Evolutionary conservation across 1,284 basidiomycete genomes (phyloP), one percentile per base, ranked within the genome.

Genomic region (Puccinia coronata): DNA sequence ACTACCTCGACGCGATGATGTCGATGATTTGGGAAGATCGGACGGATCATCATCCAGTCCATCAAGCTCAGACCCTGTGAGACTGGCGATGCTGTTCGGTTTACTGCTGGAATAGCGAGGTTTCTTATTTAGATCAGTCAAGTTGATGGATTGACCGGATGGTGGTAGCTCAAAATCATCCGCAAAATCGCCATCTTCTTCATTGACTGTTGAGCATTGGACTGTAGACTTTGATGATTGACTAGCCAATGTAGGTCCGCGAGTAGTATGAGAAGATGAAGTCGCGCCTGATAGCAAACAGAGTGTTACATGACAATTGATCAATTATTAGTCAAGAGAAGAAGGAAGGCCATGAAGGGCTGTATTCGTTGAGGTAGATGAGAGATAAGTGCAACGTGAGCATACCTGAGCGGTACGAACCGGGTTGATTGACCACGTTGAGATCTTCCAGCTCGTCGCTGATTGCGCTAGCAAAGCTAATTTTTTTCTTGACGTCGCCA

Each of bases 381-480:
- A 34, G 63, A 2, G 34, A 43, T n/a, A n/a, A n/a, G n/a, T n/a
- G n/a, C n/a, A 11, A 43, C 43, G 65, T 47, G 23, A 34, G 25
- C 63, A 31, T n/a, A 69, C 53, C 51, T 43, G 65, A 70, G 28
- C 39, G 65, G 49, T 28, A n/a, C 14, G 51, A 74, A 25, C 8
- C 34, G 18, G 31, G 69, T 53, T 31, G 49, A n/a, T 23, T 36
- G 28, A 28, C 36, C 49, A 74, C 5, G 41, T 74, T 28, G 36
- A 74, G 63, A 41, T 73, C 78, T 28, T 61, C 67, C 16, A 80
- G 25, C 59, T 80, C 69, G 41, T 80, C 69, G 39, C 78, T 80
- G 57, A 80, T 72, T 20, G 55, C 78, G 55, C 69, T 72, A 20
- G 78, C 36, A 73, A 80, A 80, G n/a, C 78, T 80, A n/a, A 70